Base-by-base conservation (phyloP, 2,329 filamentous ascomycete species). In the Penicillium griseofulvum region DNA sequence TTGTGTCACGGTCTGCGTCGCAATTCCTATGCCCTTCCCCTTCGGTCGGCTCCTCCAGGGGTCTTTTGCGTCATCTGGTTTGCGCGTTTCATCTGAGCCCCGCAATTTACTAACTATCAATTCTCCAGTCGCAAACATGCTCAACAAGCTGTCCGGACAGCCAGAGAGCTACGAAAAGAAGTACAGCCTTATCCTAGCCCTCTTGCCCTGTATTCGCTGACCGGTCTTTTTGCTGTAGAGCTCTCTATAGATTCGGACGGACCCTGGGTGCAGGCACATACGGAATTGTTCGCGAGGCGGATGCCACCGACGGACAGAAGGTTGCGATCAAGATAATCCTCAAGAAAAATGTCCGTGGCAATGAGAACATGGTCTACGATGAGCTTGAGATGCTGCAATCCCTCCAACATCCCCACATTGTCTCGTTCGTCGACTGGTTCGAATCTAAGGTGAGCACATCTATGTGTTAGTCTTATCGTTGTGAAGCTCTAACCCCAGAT, bases 141-240 rank as follows among this genome's bases (percentile, higher is more conserved):
- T 97, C 69, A 96, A 93, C 80, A 91, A 93, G 84, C 88, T 97
- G 70, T 90, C 95, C 70, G 91, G 92, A 76, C 93, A 97, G 80
- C 93, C 93, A 65, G 91, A 96, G 67, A 97, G 91, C 80, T 99
- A 99, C 81, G 94, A 97, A 74, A 96, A 96, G 79, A 99, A 99
- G 90, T 95, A 79, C 70, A 80, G 70, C 55, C 28, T 24, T 36
- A 17, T 19, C n/a, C 2, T 39, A 14, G 19, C 11, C 19, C 4
- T 8, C 12, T 37, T 34, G 10, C 5, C 43, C 49, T 52, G 34
- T 36, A 52, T 57, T 44, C 53, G 42, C 56, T 43, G 14, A 51
- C 28, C 38, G 34, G n/a, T 28, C 36, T 36, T 16, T 39, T 16
- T 12, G 52, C 11, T 34, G 34, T 72, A 94, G 90, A 76, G 81